These are phyloP conservation scores for Pythium grandisporangium DNA, from an alignment of 352 stramenopile genomes.

Conservation along the genomic window DNA sequence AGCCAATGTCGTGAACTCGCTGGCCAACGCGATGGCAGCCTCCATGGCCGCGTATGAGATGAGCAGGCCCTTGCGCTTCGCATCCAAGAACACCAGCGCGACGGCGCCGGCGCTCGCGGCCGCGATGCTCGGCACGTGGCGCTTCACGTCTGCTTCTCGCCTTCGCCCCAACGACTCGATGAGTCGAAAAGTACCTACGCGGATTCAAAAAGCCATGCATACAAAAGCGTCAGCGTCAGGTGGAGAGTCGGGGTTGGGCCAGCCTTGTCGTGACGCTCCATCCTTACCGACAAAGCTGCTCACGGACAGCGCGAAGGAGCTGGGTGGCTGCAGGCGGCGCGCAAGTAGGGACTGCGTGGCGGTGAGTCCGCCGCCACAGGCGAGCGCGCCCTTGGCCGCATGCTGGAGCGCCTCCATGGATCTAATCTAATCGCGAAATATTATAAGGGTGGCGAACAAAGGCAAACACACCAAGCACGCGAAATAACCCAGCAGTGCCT, in stretches of 20 bases:
- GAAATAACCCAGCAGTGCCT: too few relatives aligned
- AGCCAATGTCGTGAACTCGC: slow-evolving; percentile 17
- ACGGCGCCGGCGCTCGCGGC: slow-evolving; percentile 21
- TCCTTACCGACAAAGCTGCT: slow-evolving; percentile 48
- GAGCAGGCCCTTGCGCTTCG: slow-evolving; percentile 30
- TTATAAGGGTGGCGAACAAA: too few relatives aligned
- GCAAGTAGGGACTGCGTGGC: slow-evolving; percentile 28
- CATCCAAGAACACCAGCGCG: slow-evolving; percentile 33
- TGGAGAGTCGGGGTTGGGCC: too few relatives aligned
- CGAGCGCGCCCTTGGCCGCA: slow-evolving; percentile 23
- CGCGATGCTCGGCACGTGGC: slow-evolving; percentile 11
- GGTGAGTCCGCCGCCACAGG: slow-evolving; percentile 20
- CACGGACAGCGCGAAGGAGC: slow-evolving; percentile 36
- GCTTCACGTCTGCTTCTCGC: background rate
- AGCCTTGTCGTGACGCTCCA: too few relatives aligned
- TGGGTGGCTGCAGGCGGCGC: slow-evolving; percentile 22
- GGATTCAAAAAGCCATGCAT: too few relatives aligned
- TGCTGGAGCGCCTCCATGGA: slow-evolving; percentile 25
- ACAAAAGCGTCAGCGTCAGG: too few relatives aligned
- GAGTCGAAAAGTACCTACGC: slow-evolving; percentile 30
- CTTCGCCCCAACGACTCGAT: slow-evolving; percentile 25
- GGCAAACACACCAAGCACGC: too few relatives aligned
- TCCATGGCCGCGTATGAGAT: slow-evolving; percentile 45
- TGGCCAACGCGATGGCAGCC: slow-evolving; percentile 23
- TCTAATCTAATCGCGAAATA: slow-evolving; percentile 1